These are phyloP conservation scores for Botrytis tulipae DNA, from an alignment of 2,329 filamentous ascomycete species.

Conservation along the genomic window DNA sequence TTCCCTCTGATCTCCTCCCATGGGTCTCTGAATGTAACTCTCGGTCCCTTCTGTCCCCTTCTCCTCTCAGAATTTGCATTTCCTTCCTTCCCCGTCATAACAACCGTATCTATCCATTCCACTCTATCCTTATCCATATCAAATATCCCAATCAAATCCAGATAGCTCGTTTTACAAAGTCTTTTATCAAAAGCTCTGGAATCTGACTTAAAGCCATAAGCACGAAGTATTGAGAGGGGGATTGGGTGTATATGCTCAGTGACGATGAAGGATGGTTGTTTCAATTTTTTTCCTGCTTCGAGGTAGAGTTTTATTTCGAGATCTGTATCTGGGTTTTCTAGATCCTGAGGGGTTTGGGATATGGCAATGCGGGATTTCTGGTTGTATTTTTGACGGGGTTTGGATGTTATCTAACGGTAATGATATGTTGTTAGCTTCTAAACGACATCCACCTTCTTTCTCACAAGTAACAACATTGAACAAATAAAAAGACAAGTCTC, in stretches of 20 bases:
- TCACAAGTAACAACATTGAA: background rate
- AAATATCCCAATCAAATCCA: background rate
- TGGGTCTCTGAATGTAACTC: conserved; percentile 3
- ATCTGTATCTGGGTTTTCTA: background rate
- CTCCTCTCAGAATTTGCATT: background rate
- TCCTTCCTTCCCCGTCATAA: background rate
- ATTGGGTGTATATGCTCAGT: conserved; percentile 1
- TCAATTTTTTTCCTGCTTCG: background rate
- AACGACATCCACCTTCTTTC: background rate
- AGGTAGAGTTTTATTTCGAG: background rate
- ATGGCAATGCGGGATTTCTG: background rate
- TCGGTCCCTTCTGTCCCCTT: background rate
- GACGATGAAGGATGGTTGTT: background rate
- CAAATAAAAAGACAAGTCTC: background rate
- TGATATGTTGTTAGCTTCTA: background rate
- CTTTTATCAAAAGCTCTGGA: background rate
- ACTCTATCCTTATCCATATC: background rate
- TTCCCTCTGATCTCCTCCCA: background rate
- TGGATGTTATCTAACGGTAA: background rate
- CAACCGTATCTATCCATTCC: background rate
- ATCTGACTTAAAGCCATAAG: background rate
- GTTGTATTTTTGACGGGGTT: background rate
- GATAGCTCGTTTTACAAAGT: background rate
- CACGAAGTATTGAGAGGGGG: background rate
- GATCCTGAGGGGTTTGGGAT: background rate